Base-by-base conservation (phyloP, 352 stramenopile genomes). In the Pythium monospermum region DNA sequence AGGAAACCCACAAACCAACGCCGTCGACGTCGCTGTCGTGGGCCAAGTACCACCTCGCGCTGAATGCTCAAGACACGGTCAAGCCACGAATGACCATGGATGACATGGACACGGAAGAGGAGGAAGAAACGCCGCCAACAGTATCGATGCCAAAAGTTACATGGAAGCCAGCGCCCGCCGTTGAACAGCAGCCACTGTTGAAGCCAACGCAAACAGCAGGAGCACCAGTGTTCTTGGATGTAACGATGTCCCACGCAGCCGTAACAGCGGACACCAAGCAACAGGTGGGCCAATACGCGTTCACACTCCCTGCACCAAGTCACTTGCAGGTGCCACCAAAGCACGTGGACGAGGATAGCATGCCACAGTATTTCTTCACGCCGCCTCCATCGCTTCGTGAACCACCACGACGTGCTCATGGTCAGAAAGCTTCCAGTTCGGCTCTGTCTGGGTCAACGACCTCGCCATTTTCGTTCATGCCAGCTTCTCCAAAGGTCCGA, bases 31-130 rank as follows among this genome's bases (percentile, higher is more conserved):
- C 82, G 25, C 55, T 90, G 59, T 91, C 82, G 11, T 94, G 84
- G 84, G 77, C 78, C 1, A 94, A 93, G 49, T 89, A 91, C 49
- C 74, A 91, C n/a, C 54, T 91, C 10, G 73, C 83, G 5, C 21
- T 89, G 21, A 54, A 68, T 18, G 35, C 26, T 32, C 45, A 71
- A 8, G 59, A 25, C 25, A 53, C 57, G 10, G 47, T 15, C 15
- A 8, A 21, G 21, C 15, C 59, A 12, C 47, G 57, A 0, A 58
- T 72, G 1, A 22, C 47, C 22, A 25, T 15, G 3, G 27, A 40
- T 30, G 28, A n/a, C 52, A 61, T 59, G 47, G 57, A 51, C 32
- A 60, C 49, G 26, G 66, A 68, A 32, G 43, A 63, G n/a, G 58
- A 73, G 21, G 66, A 75, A 33, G 61, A 68, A n/a, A 26, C 66